Evolutionary conservation across 2,329 filamentous ascomycete genomes (phyloP), one percentile per base, ranked within the genome.

Genomic region (Coniochaeta prunicola): DNA sequence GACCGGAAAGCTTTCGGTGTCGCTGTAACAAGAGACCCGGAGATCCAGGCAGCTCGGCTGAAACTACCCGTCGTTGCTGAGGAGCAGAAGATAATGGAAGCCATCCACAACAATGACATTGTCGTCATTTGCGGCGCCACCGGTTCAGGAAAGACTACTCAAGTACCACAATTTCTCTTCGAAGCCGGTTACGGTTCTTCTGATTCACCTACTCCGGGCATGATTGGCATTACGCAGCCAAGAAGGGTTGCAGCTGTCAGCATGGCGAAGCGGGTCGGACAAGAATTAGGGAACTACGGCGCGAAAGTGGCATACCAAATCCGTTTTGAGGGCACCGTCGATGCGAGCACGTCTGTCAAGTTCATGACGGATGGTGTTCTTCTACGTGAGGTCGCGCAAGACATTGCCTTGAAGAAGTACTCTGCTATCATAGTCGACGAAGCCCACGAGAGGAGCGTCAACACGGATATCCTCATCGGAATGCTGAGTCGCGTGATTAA

Each of bases 311-410:
- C 90, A 4, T 96, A 97, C 71, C 94, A 92, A 71, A 97, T 99
- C 66, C 89, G 96, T 26, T 99, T 97, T 64, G 94, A 99, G 69
- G 91, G 89, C 56, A 93, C 87, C 0, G 86, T 89, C 1, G 85
- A 86, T 55, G 79, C 86, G 30, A 88, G 91, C 57, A 99, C 94
- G 0, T 89, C 91, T 6, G 85, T 99, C 71, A 99, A 99, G 71
- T 99, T 97, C 75, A 97, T 99, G 92, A 99, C 94, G 0, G 94
- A 99, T 72, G 94, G 94, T 81, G 92, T 99, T 30, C 78, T 99
- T 60, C 81, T 99, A 10, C 87, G 94, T 59, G 94, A 99, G 73
- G 88, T 97, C 58, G 87, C 90, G 0, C 87, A 94, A 64, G 94
- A 99, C 69, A 91, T 97, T 68, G 82, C 91, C 0, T 76, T 99